Evolutionary conservation across 768 basidiomycete genomes (phyloP).

Genomic region (Russula sp.): DNA sequence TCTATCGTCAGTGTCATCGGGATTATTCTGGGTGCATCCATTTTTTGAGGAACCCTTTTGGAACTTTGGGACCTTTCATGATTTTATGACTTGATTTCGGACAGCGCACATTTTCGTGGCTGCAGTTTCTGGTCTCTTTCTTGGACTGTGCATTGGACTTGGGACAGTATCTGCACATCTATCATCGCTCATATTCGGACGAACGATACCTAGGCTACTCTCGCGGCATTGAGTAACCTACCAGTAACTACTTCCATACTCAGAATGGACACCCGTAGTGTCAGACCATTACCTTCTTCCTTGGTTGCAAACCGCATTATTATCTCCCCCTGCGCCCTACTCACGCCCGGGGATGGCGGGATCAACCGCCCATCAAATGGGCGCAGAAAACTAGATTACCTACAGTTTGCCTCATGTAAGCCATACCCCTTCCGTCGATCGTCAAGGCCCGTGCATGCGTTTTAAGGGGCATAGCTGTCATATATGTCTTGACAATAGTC

Average conservation of each 20-base stretch:
- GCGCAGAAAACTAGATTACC: too few relatives aligned
- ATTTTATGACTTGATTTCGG: neutral
- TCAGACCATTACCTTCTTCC: neutral
- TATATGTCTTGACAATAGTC: too few relatives aligned
- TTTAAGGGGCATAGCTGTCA: too few relatives aligned
- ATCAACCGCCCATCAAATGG: too few relatives aligned
- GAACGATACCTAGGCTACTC: neutral
- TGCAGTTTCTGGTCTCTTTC: neutral
- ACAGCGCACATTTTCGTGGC: neutral
- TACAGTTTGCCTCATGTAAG: too few relatives aligned
- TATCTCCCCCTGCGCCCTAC: too few relatives aligned
- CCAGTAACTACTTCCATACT: neutral
- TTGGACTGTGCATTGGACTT: neutral
- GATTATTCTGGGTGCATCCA: neutral
- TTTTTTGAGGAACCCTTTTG: conserved; percentile 1
- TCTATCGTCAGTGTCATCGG: neutral
- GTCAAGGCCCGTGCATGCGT: too few relatives aligned
- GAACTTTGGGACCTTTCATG: neutral
- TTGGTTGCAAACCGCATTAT: neutral
- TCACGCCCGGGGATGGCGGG: too few relatives aligned
- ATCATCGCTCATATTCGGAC: neutral
- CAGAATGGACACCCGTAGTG: neutral
- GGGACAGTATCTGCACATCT: neutral
- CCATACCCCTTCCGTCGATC: too few relatives aligned
- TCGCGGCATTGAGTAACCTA: neutral